Evolutionary conservation across 1,284 basidiomycete genomes (phyloP).

Genomic region (Coniophora puteana): DNA sequence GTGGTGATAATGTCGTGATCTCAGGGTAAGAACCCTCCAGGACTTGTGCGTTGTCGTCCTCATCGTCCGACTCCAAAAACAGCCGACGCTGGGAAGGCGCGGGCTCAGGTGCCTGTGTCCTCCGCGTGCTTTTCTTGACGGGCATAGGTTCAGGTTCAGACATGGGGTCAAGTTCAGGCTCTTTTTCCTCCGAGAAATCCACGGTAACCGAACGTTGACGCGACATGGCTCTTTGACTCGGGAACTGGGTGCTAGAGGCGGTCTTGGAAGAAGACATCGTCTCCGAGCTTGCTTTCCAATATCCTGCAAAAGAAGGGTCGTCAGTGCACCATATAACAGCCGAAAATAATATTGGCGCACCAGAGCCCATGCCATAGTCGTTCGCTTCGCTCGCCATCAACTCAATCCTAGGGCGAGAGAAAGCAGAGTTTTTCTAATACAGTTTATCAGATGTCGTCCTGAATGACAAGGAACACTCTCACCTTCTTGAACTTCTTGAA

Average conservation of each 20-base stretch:
- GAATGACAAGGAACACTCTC: slow-evolving; percentile 13
- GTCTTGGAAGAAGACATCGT: slow-evolving; percentile 13
- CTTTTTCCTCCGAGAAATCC: slow-evolving; percentile 15
- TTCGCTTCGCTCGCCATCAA: slow-evolving; percentile 49
- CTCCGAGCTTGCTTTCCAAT: slow-evolving; percentile 43
- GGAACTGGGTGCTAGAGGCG: too few species aligned
- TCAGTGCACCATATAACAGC: slow-evolving; percentile 1
- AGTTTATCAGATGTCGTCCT: not conserved
- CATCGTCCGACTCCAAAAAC: slow-evolving; percentile 43
- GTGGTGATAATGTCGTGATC: not conserved
- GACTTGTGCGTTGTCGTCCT: slow-evolving; percentile 12
- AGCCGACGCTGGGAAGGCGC: slow-evolving; percentile 5
- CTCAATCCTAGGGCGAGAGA: slow-evolving; percentile 39
- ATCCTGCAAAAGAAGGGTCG: slow-evolving; percentile 31
- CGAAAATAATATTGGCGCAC: slow-evolving; percentile 37
- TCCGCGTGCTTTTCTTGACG: slow-evolving; percentile 12
- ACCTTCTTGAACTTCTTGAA: slow-evolving; percentile 90
- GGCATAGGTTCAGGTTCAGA: too few species aligned
- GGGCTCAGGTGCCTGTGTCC: slow-evolving; percentile 5
- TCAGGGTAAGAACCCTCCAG: slow-evolving; percentile 1
- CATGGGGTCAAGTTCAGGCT: slow-evolving; percentile 4
- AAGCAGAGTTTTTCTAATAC: slow-evolving; percentile 29
- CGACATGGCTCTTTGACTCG: too few species aligned
- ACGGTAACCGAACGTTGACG: too few species aligned
- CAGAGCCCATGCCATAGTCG: slow-evolving; percentile 52